A percentile compares a stretch with the other conserved stretches of the same genome.
These are phyloP conservation scores for Syzygium jambos DNA, from an alignment of 345 rosid species.

Conservation along the genomic window DNA sequence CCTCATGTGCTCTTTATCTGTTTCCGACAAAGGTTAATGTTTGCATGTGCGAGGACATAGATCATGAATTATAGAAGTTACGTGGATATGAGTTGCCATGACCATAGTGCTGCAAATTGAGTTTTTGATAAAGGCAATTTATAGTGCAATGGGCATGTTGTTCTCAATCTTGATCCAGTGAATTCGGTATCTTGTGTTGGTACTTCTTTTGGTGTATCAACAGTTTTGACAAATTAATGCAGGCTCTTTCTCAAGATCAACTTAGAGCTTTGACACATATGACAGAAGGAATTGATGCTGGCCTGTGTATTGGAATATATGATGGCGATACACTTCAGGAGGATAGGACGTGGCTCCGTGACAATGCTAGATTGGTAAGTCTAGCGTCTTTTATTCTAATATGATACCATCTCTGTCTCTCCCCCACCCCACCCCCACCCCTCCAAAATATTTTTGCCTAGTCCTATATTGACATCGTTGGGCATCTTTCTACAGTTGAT, in stretches of 20 bases:
- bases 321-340: conserved; percentile 81
- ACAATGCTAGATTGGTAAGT: conserved; percentile 75
- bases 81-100: background rate
- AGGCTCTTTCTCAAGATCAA: conserved; percentile 99
- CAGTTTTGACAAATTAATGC: conserved; percentile 7
- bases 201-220: background rate
- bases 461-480: conserved; percentile 5
- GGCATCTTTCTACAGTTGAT: conserved; percentile 52
- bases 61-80: background rate
- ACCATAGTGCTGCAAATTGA: background rate
- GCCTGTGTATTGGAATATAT: conserved; percentile 65
- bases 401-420: background rate
- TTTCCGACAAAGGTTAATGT: conserved; percentile 80
- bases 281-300: conserved; percentile 33
- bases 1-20: conserved; percentile 77
- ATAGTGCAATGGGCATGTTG: background rate
- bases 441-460: background rate
- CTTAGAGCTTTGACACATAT: conserved; percentile 55
- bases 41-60: background rate
- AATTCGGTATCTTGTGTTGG: background rate
- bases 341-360: conserved; percentile 63
- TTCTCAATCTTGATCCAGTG: background rate
- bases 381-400: conserved; percentile 4
- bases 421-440: background rate
- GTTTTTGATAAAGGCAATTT: background rate